A percentile compares a stretch with the other conserved stretches of the same genome.
Evolutionary conservation across 768 basidiomycete genomes (phyloP).

Genomic region (Lyophyllum decastes): DNA sequence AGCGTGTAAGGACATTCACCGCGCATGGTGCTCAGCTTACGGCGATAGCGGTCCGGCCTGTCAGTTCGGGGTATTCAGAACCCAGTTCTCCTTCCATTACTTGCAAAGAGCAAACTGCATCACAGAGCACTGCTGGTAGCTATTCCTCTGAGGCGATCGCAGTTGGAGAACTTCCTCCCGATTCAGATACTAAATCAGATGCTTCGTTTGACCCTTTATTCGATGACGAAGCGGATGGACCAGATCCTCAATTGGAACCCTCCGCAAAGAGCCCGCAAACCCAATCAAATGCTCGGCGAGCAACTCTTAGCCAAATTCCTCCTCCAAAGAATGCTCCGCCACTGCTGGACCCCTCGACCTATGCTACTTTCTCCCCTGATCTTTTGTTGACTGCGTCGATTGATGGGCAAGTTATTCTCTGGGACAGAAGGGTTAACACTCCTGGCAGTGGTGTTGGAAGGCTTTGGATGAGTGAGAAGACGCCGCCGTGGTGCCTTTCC

Average conservation of each 20-base stretch:
- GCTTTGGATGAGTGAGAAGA: conserved; percentile 88
- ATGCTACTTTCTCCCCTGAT: conserved; percentile 73
- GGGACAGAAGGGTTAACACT: conserved; percentile 78
- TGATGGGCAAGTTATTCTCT: conserved; percentile 90
- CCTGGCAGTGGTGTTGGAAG: conserved; percentile 76
- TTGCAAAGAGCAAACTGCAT: conserved; percentile 4
- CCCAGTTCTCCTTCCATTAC: conserved; percentile 18
- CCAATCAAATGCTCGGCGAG: conserved; percentile 23
- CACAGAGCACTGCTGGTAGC: conserved; percentile 19
- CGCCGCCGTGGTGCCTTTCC: conserved; percentile 94
- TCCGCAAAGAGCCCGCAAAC: conserved; percentile 17
- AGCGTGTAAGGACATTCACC: conserved; percentile 71
- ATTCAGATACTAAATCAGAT: conserved; percentile 73
- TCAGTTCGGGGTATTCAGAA: conserved; percentile 37
- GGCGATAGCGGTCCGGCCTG: conserved; percentile 75
- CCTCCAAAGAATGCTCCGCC: conserved; percentile 79
- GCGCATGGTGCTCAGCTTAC: conserved; percentile 87
- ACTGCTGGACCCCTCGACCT: conserved; percentile 61
- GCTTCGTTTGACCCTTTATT: conserved; percentile 88
- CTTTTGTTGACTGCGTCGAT: conserved; percentile 86
- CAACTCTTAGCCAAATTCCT: conserved; percentile 38
- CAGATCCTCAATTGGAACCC: conserved; percentile 11
- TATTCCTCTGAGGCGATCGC: conserved; percentile 12
- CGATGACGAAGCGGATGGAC: conserved; percentile 74
- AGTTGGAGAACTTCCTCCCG: conserved; percentile 19